Evolutionary conservation across 441 rosid species (phyloP), one percentile per base, ranked within the genome.

Genomic region (Croton setiger): DNA sequence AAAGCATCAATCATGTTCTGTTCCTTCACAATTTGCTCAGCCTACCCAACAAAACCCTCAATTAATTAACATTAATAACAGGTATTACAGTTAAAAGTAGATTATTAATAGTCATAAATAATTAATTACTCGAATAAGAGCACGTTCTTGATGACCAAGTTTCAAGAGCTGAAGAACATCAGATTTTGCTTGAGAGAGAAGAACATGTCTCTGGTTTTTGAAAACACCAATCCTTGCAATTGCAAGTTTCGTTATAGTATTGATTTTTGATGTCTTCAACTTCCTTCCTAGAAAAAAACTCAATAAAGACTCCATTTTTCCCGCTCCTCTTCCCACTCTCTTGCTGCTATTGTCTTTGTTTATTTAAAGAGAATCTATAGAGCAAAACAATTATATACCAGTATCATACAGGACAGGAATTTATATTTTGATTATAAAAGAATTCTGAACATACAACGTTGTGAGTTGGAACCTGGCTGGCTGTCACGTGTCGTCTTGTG

Each of bases 141-240:
- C 91, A 1, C 77, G 70, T 5, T 86, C 87, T 5, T 81, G 88
- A 51, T 77, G 80, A 15, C 88, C 86, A n/a, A 78, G 89, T 48
- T 81, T 76, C 57, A 85, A 82, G 67, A 86, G 85, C 72, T 88
- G 75, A 53, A 76, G 4, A 18, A 79, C 84, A 71, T 88, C 89
- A 56, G 83, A 84, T 66, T 76, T 83, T 31, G 89, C 78, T 7
- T 73, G 76, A 33, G 76, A 74, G 67, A 11, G 64, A 14, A 85
- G 76, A 65, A 68, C 79, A 47, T 68, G 79, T 60, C 70, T 85
- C 79, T 78, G 84, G 59, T 75, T 86, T 76, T 75, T 83, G 67
- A 88, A 76, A 49, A 83, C 72, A 54, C 75, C 54, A n/a, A 74
- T 73, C 75, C 94, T 81, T 5, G 86, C 75, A 45, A 82, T 43